Evolutionary conservation across 805 yeast species (phyloP).

Genomic region (Candida oleophila): DNA sequence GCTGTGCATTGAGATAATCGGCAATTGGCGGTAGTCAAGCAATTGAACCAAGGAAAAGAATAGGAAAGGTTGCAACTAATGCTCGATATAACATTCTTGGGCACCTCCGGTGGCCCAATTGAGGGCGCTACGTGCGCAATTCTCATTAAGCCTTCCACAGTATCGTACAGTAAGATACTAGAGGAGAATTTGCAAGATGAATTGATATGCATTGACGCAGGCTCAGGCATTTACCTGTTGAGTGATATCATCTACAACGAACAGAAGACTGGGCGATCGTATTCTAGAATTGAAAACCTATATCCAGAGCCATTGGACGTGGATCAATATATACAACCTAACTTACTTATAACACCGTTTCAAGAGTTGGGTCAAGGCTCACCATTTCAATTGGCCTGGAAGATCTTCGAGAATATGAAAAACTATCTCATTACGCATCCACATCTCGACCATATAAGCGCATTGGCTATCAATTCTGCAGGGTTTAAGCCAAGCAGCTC

Average conservation of each 20-base stretch:
- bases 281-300: constrained; percentile 17
- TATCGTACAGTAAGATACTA: constrained; percentile 41
- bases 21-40: no score
- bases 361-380: constrained; percentile 6
- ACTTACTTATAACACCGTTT: constrained; percentile 1
- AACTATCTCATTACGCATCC: constrained; percentile 71
- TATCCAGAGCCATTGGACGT: constrained; percentile 31
- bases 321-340: constrained; percentile 22
- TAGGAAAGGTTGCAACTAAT: constrained; percentile 10
- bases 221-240: constrained; percentile 64
- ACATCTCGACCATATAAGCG: constrained; percentile 78
- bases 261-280: constrained; percentile 3
- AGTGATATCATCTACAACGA: constrained; percentile 38
- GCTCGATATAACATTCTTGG: constrained; percentile 68
- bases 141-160: constrained; percentile 54
- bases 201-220: constrained; percentile 73
- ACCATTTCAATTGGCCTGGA: constrained; percentile 27
- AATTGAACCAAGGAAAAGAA: not conserved
- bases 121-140: constrained; percentile 70
- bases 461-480: constrained; percentile 71
- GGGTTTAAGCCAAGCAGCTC: constrained; percentile 27
- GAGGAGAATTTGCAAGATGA: constrained; percentile 24
- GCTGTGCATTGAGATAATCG: no score
- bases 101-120: constrained; percentile 84
- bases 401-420: constrained; percentile 35